phyloP scores from a whole-genome alignment of 2,329 filamentous ascomycete species.

The Ophiostoma ulmi region DNA sequence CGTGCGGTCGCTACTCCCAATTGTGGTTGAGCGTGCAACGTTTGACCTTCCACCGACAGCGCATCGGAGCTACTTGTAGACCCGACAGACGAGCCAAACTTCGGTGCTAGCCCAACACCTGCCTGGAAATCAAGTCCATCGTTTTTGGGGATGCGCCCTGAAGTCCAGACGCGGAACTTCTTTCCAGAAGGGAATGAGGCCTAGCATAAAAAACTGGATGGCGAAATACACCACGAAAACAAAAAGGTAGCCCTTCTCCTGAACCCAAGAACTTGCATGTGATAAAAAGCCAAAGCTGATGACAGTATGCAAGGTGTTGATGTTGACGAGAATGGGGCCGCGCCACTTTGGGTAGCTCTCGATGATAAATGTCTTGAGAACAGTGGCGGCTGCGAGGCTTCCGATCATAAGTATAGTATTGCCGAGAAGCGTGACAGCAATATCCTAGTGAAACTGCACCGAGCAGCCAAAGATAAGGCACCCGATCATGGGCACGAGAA shows the following conservation, averaged over 20 bases:
- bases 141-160: not conserved
- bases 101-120: not conserved
- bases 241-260: not conserved
- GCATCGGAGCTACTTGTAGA: not conserved
- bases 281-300: not conserved
- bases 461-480: not conserved
- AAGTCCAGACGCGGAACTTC: not conserved
- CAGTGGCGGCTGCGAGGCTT: not conserved
- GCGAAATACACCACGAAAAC: not conserved
- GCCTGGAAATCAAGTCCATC: not conserved
- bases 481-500: not conserved
- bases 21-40: not conserved
- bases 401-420: not conserved
- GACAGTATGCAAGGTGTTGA: not conserved
- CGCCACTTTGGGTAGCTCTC: conserved; percentile 3
- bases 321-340: not conserved
- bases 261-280: not conserved
- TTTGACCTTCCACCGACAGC: not conserved
- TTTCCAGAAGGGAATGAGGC: not conserved
- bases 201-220: not conserved
- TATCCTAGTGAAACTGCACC: not conserved
- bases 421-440: not conserved
- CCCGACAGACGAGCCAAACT: not conserved
- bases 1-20: not conserved
- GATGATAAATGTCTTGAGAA: not conserved